These are phyloP conservation scores for Solanum virginianum DNA, from an alignment of 257 asterid species.

Conservation along the genomic window DNA sequence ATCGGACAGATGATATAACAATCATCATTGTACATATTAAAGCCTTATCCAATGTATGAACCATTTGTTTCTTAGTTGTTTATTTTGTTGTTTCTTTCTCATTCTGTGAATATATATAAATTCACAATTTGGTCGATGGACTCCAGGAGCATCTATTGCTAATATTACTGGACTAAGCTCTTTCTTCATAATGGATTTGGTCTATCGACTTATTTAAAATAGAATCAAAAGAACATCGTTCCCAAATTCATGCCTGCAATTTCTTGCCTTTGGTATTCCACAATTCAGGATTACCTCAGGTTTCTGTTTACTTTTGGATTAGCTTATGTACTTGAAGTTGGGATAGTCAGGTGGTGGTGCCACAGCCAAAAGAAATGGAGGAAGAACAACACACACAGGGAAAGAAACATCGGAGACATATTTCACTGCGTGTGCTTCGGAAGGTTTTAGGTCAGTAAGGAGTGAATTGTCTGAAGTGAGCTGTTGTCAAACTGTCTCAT, in stretches of 20 bases:
- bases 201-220: neutral
- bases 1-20: slow-evolving; percentile 91
- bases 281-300: neutral
- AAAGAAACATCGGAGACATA: slow-evolving; percentile 13
- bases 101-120: neutral
- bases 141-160: neutral
- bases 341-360: slow-evolving; percentile 18
- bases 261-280: neutral
- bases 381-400: neutral
- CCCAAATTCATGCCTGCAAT: neutral
- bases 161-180: neutral
- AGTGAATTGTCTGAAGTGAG: slow-evolving; percentile 12
- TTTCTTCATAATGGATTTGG: neutral
- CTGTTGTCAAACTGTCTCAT: neutral
- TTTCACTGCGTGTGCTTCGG: slow-evolving; percentile 19
- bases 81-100: slow-evolving; percentile 9
- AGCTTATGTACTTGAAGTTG: slow-evolving; percentile 12
- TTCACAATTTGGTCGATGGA: neutral
- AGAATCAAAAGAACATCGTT: neutral
- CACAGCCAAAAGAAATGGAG: slow-evolving; percentile 8
- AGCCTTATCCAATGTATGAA: slow-evolving; percentile 51
- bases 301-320: neutral
- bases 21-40: slow-evolving; percentile 75
- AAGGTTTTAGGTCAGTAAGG: slow-evolving; percentile 13
- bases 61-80: slow-evolving; percentile 12